phyloP scores from a whole-genome alignment of 2,329 filamentous ascomycete genomes.

The Aspergillus melleus region DNA sequence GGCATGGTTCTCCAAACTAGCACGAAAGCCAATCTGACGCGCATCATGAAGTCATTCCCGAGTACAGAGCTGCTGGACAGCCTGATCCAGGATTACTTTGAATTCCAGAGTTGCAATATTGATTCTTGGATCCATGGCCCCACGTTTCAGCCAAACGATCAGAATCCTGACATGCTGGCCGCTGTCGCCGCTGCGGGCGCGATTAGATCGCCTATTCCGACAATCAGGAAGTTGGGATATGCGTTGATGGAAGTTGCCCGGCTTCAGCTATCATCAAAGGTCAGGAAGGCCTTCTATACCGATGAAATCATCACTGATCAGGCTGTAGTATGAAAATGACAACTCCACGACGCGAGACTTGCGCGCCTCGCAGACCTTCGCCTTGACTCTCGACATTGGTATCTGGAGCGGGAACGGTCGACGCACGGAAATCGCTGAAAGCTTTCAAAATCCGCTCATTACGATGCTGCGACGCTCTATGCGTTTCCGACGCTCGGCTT shows the following conservation, averaged over 20 bases:
- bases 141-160: conserved; percentile 39
- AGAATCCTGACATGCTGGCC: conserved; percentile 39
- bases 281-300: too few species aligned
- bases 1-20: conserved; percentile 64
- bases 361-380: conserved; percentile 52
- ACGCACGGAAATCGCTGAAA: conserved; percentile 61
- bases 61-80: conserved; percentile 41
- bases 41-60: conserved; percentile 50
- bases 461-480: conserved; percentile 60
- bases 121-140: conserved; percentile 47
- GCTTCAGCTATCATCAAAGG: conserved; percentile 19
- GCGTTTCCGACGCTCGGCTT: conserved; percentile 59
- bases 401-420: conserved; percentile 61
- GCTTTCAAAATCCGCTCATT: conserved; percentile 55
- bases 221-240: conserved; percentile 43
- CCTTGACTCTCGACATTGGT: conserved; percentile 54
- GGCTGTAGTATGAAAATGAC: conserved; percentile 26
- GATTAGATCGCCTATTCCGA: conserved; percentile 37
- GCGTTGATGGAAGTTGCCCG: conserved; percentile 43
- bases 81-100: conserved; percentile 41
- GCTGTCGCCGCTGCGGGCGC: conserved; percentile 41
- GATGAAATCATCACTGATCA: too few species aligned
- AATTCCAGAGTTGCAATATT: conserved; percentile 24
- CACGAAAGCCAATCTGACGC: conserved; percentile 51
- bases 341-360: conserved; percentile 57